Percentiles rank a stretch among this genome's conserved stretches.
Conservation (phyloP, 2,329 filamentous ascomycete species). For the Elsinoe necatrix region DNA sequence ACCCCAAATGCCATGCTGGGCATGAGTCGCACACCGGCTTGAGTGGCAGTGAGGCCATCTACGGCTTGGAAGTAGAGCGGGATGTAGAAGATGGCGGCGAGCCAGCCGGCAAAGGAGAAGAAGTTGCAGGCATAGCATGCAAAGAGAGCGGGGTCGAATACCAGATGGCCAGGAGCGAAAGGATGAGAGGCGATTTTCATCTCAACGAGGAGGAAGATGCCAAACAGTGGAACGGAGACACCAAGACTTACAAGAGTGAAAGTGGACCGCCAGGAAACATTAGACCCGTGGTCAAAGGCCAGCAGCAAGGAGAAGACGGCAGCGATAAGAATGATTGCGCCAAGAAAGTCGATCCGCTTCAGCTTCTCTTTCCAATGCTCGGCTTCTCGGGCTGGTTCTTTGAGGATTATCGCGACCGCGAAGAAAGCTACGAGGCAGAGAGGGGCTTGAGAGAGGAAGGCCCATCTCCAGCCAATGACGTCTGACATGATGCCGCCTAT, state of each 20-base stretch:
- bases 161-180: conserved; percentile 66
- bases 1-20: conserved; percentile 58
- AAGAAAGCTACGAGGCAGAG: conserved; percentile 58
- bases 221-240: conserved; percentile 51
- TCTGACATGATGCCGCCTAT: conserved; percentile 65
- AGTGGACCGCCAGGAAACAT: conserved; percentile 56
- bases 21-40: conserved; percentile 57
- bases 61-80: conserved; percentile 72
- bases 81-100: conserved; percentile 60
- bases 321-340: conserved; percentile 56
- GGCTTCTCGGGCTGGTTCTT: conserved; percentile 51
- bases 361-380: conserved; percentile 59
- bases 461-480: conserved; percentile 67
- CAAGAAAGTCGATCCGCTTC: conserved; percentile 62
- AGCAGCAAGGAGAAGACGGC: conserved; percentile 59
- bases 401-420: conserved; percentile 53
- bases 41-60: conserved; percentile 53
- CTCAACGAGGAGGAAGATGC: conserved; percentile 61
- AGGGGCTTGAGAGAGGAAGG: conserved; percentile 64
- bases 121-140: conserved; percentile 65
- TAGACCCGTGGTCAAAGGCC: conserved; percentile 65
- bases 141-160: conserved; percentile 58
- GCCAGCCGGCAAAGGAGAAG: conserved; percentile 55
- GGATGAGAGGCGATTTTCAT: conserved; percentile 59
- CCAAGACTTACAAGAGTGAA: conserved; percentile 51